Percentiles rank a stretch among this genome's conserved stretches.
These are phyloP conservation scores for Xylaria arbuscula DNA, from an alignment of 2,329 filamentous ascomycete genomes.

Conservation along the genomic window DNA sequence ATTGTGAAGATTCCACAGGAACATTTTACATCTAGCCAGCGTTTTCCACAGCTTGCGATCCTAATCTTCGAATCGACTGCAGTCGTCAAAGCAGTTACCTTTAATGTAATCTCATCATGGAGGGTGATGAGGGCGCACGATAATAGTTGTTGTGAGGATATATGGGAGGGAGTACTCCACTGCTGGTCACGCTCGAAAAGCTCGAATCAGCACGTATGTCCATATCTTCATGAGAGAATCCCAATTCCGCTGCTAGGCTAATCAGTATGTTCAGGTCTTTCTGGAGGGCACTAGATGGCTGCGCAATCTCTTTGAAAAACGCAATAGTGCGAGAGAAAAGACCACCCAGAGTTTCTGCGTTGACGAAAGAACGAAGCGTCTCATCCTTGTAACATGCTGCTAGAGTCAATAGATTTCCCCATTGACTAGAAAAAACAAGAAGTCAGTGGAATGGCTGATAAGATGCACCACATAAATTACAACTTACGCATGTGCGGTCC, in stretches of 20 bases:
- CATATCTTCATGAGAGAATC: constrained; percentile 53
- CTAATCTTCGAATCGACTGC: constrained; percentile 29
- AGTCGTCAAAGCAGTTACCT: constrained; percentile 29
- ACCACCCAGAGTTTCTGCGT: constrained; percentile 63
- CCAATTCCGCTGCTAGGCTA: constrained; percentile 57
- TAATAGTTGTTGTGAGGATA: constrained; percentile 39
- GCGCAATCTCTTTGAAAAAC: constrained; percentile 76
- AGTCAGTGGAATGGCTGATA: constrained; percentile 23
- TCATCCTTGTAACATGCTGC: constrained; percentile 80
- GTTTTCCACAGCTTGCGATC: not conserved
- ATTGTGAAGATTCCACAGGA: constrained; percentile 1
- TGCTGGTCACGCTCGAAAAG: constrained; percentile 57
- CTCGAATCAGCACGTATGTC: constrained; percentile 53
- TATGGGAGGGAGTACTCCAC: constrained; percentile 40
- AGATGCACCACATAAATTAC: not conserved
- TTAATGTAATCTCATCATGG: constrained; percentile 39
- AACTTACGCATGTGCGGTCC: constrained; percentile 93
- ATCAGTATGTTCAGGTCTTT: constrained; percentile 80
- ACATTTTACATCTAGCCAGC: not conserved
- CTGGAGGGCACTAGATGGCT: constrained; percentile 78
- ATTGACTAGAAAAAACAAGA: constrained; percentile 73
- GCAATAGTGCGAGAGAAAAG: constrained; percentile 79
- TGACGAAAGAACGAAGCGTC: constrained; percentile 68
- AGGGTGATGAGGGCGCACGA: constrained; percentile 37
- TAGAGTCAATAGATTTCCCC: constrained; percentile 93